Percentiles rank a stretch among this genome's conserved stretches.
These are phyloP conservation scores for Fomitopsis pulvina DNA, from an alignment of 768 basidiomycete species.

Conservation along the genomic window DNA sequence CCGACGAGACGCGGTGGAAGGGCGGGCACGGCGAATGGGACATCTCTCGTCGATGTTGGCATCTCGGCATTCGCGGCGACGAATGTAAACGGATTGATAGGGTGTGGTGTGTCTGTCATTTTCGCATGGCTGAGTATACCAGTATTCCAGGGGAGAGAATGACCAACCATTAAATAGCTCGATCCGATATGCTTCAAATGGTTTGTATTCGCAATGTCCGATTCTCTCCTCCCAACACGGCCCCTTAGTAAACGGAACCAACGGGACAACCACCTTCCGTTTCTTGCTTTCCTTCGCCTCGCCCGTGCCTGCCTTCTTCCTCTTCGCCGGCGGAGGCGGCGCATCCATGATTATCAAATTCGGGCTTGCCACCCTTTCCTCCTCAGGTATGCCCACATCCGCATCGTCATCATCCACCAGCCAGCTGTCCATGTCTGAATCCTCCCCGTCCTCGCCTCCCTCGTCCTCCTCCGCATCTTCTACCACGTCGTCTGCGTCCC, in stretches of 20 bases:
- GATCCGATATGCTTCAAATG: constrained; percentile 69
- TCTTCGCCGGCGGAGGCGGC: constrained; percentile 40
- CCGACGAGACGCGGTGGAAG: constrained; percentile 12
- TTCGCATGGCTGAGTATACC: constrained; percentile 3
- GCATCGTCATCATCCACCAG: constrained; percentile 69
- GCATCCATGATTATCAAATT: constrained; percentile 15
- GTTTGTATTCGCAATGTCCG: constrained; percentile 60
- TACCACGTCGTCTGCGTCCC: constrained; percentile 73
- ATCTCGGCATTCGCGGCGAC: constrained; percentile 44
- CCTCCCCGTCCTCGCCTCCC: constrained; percentile 55
- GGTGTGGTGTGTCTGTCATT: constrained; percentile 56
- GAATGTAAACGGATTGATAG: constrained; percentile 76
- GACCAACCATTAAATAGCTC: constrained; percentile 77
- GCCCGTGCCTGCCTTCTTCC: constrained; percentile 49
- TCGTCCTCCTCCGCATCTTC: constrained; percentile 53
- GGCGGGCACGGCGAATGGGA: constrained; percentile 38
- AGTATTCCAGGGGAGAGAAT: not conserved
- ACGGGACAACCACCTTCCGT: constrained; percentile 68
- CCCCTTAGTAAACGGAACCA: constrained; percentile 78
- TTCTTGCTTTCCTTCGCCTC: constrained; percentile 51
- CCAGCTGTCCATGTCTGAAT: constrained; percentile 77
- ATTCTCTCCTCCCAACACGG: constrained; percentile 73
- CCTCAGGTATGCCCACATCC: constrained; percentile 33
- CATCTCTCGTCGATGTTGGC: constrained; percentile 24
- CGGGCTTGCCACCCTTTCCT: constrained; percentile 30